Base-by-base conservation (phyloP, 805 yeast species). In the Candida endomychidarum region DNA sequence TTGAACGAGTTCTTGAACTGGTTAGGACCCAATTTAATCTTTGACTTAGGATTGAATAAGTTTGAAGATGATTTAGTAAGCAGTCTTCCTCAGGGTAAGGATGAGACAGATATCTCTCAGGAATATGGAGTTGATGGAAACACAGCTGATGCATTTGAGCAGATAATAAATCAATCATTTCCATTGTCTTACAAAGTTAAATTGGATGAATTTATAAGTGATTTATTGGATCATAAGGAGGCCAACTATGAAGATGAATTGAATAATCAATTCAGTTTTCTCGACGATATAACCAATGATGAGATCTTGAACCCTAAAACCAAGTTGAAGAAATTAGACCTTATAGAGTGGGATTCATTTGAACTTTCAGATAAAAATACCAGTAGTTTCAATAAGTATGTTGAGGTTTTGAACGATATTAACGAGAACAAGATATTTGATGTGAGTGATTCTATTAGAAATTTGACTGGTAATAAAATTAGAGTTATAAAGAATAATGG, bases 1-100 rank as follows among this genome's bases (percentile, higher is more conserved):
- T 47, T 69, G 28, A 60, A 62, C 31, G 67, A 60, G 26, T 58
- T 65, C 21, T 52, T 68, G 22, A 60, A 55, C 21, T 69, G 61
- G 56, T 62, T 75, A 23, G 69, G 65, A 15, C 71, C 75, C 3
- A 67, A 67, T 37, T 58, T 67, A 29, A 54, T 67, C 4, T 69
- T 60, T 45, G 72, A 66, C 40, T 42, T 55, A 34, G 72, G 71
- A 0, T 48, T 58, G 31, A 53, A 51, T 17, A 32, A 49, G 10
- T 38, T 50, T 21, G 50, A 47, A 16, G 39, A 33, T 4, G 31
- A 37, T 3, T 40, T 47, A 21, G 34, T 33, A 1, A 39, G 41
- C 27, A 33, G 41, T 25, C 8, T 40, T 3, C 51, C 51, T 4
- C 8, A 20, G 19, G 20, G 8, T 8, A 20, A 5, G 16, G 23